Evolutionary conservation across 1,284 basidiomycete species (phyloP).

Genomic region (Inonotus hispidus): DNA sequence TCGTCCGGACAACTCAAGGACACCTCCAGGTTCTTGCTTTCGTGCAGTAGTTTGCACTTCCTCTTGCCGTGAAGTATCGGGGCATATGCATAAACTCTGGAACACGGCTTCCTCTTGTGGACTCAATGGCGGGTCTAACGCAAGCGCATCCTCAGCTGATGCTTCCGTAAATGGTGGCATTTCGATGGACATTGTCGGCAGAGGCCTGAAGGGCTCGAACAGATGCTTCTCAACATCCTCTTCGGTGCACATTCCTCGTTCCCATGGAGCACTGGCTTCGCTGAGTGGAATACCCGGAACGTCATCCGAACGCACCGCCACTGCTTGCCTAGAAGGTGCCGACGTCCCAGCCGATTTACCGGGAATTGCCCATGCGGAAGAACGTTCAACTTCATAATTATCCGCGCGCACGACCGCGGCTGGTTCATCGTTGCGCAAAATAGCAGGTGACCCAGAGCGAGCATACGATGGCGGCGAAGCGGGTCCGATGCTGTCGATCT

Average conservation of each 20-base stretch:
- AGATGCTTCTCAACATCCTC: slow-evolving; percentile 28
- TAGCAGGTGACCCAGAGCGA: not conserved
- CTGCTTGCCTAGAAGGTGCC: slow-evolving; percentile 23
- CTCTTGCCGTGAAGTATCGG: slow-evolving; percentile 6
- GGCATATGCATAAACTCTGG: slow-evolving; percentile 49
- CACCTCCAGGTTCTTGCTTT: not conserved
- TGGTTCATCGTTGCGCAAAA: slow-evolving; percentile 1
- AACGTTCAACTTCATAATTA: not conserved
- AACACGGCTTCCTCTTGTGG: slow-evolving; percentile 69
- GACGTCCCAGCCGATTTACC: slow-evolving; percentile 29
- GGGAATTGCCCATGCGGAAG: slow-evolving; percentile 8
- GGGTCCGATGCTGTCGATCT: slow-evolving; percentile 14
- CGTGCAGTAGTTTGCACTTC: not conserved
- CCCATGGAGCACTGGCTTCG: slow-evolving; percentile 26
- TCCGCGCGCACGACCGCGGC: not conserved
- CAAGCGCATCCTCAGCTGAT: not conserved
- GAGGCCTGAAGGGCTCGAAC: slow-evolving; percentile 24
- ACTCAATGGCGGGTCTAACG: slow-evolving; percentile 41
- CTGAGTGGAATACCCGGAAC: slow-evolving; percentile 23
- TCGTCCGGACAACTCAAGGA: not conserved
- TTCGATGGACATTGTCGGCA: slow-evolving; percentile 25
- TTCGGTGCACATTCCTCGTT: slow-evolving; percentile 22
- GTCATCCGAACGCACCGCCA: slow-evolving; percentile 18
- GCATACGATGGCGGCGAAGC: slow-evolving; percentile 7
- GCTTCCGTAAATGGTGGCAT: slow-evolving; percentile 9